phyloP scores from a whole-genome alignment of 331 rosid species.

The Phaseolus coccineus region DNA sequence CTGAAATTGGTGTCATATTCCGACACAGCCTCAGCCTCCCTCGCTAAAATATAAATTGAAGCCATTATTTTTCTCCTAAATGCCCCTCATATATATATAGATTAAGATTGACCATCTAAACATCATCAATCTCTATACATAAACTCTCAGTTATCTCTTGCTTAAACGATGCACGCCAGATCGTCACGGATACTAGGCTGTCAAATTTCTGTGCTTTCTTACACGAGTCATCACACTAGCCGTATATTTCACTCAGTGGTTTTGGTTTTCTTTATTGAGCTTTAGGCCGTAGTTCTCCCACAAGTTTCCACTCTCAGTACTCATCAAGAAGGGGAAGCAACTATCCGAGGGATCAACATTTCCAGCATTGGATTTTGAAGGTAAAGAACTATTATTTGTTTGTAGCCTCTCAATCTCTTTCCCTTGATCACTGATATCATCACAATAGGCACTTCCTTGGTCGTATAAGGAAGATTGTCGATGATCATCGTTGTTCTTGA shows the following conservation, averaged over 20 bases:
- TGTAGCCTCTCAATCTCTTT: constrained; percentile 44
- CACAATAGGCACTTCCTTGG: constrained; percentile 63
- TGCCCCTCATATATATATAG: constrained; percentile 33
- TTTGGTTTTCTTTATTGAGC: constrained; percentile 70
- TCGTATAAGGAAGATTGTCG: constrained; percentile 51
- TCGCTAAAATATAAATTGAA: constrained; percentile 43
- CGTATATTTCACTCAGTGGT: constrained; percentile 47
- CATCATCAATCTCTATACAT: constrained; percentile 55
- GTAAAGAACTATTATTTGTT: constrained; percentile 59
- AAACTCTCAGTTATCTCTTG: constrained; percentile 51
- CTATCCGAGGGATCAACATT: constrained; percentile 55
- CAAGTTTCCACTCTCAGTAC: constrained; percentile 67
- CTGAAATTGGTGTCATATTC: constrained; percentile 40
- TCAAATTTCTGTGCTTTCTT: constrained; percentile 42
- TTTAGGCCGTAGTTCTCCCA: constrained; percentile 87
- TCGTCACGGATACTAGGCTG: constrained; percentile 27
- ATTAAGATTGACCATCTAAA: constrained; percentile 39
- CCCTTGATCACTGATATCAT: constrained; percentile 58
- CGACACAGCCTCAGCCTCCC: constrained; percentile 41
- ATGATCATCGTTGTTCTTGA: constrained; percentile 53
- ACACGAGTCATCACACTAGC: constrained; percentile 18
- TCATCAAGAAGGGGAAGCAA: constrained; percentile 81
- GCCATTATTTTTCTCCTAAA: constrained; percentile 53
- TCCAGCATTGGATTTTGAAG: constrained; percentile 65
- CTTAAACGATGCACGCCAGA: constrained; percentile 42